Base-by-base conservation (phyloP, 495 filamentous ascomycete species). In the Jackrogersella multiformis region DNA sequence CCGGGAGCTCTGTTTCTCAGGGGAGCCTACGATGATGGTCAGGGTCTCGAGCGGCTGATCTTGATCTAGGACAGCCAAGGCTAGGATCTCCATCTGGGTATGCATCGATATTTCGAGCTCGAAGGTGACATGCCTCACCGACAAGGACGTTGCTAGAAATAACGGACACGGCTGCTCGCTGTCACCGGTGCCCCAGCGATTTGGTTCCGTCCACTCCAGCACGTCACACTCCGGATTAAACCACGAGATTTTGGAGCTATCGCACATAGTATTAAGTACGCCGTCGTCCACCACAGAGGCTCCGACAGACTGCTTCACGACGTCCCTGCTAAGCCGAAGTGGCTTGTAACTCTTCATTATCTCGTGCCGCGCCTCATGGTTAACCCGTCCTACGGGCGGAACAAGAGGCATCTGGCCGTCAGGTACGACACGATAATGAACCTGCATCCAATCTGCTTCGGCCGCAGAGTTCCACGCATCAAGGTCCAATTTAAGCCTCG, bases 11-110 rank as follows among this genome's bases (percentile, higher is more conserved):
- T 30, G 5, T 7, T 41, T 26, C 5, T 55, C 28, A 13, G 44
- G 4, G 12, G 18, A n/a, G n/a, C n/a, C n/a, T n/a, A n/a, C n/a
- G n/a, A n/a, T 45, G 5, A 66, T 45, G 1, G 62, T 66, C 13
- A 66, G 21, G 8, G 62, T 66, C 46, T 66, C 55, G 15, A 59
- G 62, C 18, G 55, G 45, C 13, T 59, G 62, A 16, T 46, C 36
- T 45, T 24, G 46, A 18, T 66, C 62, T 2, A 66, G 55, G 16
- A 66, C 36, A 20, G 54, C 62, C 8, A 53, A 2, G 20, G 46
- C 46, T 7, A 66, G 46, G 18, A 35, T 28, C 4, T 59, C 55
- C 4, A 66, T 36, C 30, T 66, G 45, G 2, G 13, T 53, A 30
- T 23, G 10, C 45, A 66, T 66, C n/a, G 54, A 44, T 2, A 6